Base-by-base conservation (phyloP, 1,139 yeast genomes). In the Hemisphaericaspora xylanilytica region DNA sequence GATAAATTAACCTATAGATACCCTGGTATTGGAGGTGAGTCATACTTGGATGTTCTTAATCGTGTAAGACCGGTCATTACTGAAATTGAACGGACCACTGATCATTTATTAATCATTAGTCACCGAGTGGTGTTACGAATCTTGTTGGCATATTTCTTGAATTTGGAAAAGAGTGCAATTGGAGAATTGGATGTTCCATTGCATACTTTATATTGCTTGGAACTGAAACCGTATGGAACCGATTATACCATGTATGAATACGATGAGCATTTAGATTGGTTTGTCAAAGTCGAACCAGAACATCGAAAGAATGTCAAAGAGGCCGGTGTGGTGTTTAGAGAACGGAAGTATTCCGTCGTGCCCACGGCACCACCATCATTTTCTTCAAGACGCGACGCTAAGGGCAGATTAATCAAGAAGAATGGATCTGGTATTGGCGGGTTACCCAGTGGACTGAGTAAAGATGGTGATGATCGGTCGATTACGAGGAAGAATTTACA, bases 11-110 rank as follows among this genome's bases (percentile, higher is more conserved):
- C 82, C 20, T 90, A 89, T 61, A 70, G 97, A 49, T 90, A 89
- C 56, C 97, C 97, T 2, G 97, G 97, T 9, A 86, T 88, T 38
- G 96, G 97, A n/a, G 97, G 97, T 25, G 97, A 90, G 63, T 85
- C 95, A 0, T 90, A 90, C 52, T 66, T 90, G 51, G 98, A 92
- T 62, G 98, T 90, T 4, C 84, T 92, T 53, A 87, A 90, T 47
- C 73, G 98, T 44, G 70, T 92, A 43, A 73, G 96, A 42, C 95
- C 97, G 1, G 78, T 92, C 28, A 90, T 92, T 47, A 89, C 90
- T 10, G 98, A 92, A 58, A 75, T 92, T 36, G 98, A 92, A 62
- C 74, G 97, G 50, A 86, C 95, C 42, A 85, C 88, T 12, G 96
- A 89, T 52, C 95, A 89, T 59, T 79, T 87, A 27, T 63, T 90